A percentile compares a stretch with the other conserved stretches of the same genome.
Evolutionary conservation across 768 basidiomycete genomes (phyloP).

Genomic region (Auriscalpium microsporum): DNA sequence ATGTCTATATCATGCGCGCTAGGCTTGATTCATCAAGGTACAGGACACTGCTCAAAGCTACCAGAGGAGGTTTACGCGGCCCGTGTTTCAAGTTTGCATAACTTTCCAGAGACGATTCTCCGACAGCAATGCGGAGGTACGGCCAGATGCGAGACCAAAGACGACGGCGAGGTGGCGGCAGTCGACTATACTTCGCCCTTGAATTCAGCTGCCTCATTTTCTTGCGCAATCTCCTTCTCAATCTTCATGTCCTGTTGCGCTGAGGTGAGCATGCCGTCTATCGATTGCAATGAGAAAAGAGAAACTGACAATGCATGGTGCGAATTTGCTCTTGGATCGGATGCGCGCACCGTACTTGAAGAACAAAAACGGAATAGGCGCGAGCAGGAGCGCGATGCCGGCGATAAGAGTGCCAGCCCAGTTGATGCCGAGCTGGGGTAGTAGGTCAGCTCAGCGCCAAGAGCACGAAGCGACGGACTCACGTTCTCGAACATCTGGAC

Average conservation of each 20-base stretch:
- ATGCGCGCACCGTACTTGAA: constrained; percentile 4
- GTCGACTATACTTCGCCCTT: too few species aligned
- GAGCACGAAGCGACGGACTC: background rate
- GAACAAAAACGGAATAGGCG: constrained; percentile 4
- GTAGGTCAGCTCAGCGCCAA: background rate
- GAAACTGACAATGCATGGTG: constrained; percentile 1
- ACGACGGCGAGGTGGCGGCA: too few species aligned
- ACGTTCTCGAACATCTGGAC: constrained; percentile 2
- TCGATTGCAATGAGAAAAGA: background rate
- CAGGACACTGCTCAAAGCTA: too few species aligned
- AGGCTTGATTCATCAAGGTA: too few species aligned
- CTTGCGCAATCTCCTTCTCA: background rate
- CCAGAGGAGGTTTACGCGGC: too few species aligned
- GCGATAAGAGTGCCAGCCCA: constrained; percentile 7
- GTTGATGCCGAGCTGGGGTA: constrained; percentile 1
- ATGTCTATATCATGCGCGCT: too few species aligned
- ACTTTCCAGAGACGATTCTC: too few species aligned
- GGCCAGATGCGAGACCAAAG: too few species aligned
- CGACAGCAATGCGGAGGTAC: too few species aligned
- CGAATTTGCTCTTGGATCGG: constrained; percentile 1
- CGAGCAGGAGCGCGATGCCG: background rate
- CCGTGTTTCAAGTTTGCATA: too few species aligned
- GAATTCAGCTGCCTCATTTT: background rate
- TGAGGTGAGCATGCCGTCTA: background rate
- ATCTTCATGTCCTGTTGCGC: constrained; percentile 1